These are phyloP conservation scores for Fusarium sp. DNA, from an alignment of 2,329 filamentous ascomycete species.

Conservation along the genomic window DNA sequence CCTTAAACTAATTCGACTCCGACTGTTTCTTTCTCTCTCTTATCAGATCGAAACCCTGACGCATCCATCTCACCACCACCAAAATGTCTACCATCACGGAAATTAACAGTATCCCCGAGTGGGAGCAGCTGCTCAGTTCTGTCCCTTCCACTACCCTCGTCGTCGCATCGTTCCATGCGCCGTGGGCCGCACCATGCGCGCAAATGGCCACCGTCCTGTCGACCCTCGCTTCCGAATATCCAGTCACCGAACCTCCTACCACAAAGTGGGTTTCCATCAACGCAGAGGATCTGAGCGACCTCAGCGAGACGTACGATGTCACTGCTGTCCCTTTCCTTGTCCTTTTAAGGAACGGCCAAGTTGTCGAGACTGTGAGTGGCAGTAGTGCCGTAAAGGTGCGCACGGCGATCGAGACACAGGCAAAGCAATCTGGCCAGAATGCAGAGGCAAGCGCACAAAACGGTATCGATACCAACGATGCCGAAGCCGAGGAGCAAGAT, in stretches of 20 bases:
- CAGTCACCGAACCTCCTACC: slow-evolving; percentile 69
- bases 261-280: slow-evolving; percentile 91
- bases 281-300: slow-evolving; percentile 91
- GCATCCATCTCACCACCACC: slow-evolving; percentile 1
- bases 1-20: slow-evolving; percentile 12
- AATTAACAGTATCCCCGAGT: slow-evolving; percentile 77
- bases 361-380: slow-evolving; percentile 87
- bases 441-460: slow-evolving; percentile 50
- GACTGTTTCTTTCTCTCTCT: slow-evolving; percentile 12
- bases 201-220: slow-evolving; percentile 91
- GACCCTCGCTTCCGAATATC: slow-evolving; percentile 87
- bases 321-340: slow-evolving; percentile 94
- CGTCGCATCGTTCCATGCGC: slow-evolving; percentile 93
- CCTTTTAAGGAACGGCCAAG: slow-evolving; percentile 77
- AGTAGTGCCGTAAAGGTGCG: slow-evolving; percentile 89
- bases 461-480: slow-evolving; percentile 50
- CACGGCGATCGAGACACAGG: slow-evolving; percentile 84
- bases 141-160: slow-evolving; percentile 77
- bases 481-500: slow-evolving; percentile 59
- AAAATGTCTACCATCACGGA: slow-evolving; percentile 81
- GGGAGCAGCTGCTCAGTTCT: slow-evolving; percentile 73
- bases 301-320: slow-evolving; percentile 93
- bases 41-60: slow-evolving; percentile 33
- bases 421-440: slow-evolving; percentile 56
- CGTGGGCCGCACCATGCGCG: slow-evolving; percentile 95